Conservation (phyloP, 2,329 filamentous ascomycete species). For the Neonectria ditissima region DNA sequence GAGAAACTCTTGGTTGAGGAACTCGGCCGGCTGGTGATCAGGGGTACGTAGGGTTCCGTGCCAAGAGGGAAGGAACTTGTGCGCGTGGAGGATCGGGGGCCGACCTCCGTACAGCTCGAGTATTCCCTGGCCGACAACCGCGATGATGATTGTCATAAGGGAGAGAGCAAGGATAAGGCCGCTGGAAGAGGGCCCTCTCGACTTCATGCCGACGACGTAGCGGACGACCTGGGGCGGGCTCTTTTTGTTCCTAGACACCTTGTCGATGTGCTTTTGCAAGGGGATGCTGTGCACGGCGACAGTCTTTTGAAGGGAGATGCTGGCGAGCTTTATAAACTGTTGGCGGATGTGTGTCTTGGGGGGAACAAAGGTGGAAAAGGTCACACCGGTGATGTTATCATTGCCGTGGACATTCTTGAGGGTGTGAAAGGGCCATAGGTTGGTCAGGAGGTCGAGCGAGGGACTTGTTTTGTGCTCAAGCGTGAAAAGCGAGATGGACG, state of each 20-base stretch:
- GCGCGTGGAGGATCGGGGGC: conserved; percentile 67
- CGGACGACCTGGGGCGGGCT: conserved; percentile 66
- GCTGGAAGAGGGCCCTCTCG: conserved; percentile 62
- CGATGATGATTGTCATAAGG: conserved; percentile 69
- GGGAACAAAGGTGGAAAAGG: conserved; percentile 68
- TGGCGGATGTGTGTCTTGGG: conserved; percentile 59
- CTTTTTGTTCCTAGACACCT: conserved; percentile 50
- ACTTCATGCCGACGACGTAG: conserved; percentile 75
- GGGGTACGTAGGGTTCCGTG: conserved; percentile 48
- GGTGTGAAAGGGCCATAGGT: conserved; percentile 65
- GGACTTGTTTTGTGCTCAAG: conserved; percentile 72
- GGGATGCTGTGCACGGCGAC: conserved; percentile 84
- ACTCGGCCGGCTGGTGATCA: conserved; percentile 39
- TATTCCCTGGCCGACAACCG: conserved; percentile 72
- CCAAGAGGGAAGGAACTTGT: conserved; percentile 65
- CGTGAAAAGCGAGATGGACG: conserved; percentile 81
- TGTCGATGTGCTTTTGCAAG: conserved; percentile 62
- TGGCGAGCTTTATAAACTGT: conserved; percentile 76
- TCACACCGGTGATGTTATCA: conserved; percentile 68
- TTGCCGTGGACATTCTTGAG: conserved; percentile 66
- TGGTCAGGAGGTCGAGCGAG: conserved; percentile 61
- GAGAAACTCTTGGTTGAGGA: conserved; percentile 50
- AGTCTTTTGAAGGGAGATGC: conserved; percentile 83
- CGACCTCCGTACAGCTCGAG: conserved; percentile 72
- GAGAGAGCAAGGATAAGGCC: conserved; percentile 66